Evolutionary conservation across 257 asterid species (phyloP).

Genomic region (Solanum tarijense): DNA sequence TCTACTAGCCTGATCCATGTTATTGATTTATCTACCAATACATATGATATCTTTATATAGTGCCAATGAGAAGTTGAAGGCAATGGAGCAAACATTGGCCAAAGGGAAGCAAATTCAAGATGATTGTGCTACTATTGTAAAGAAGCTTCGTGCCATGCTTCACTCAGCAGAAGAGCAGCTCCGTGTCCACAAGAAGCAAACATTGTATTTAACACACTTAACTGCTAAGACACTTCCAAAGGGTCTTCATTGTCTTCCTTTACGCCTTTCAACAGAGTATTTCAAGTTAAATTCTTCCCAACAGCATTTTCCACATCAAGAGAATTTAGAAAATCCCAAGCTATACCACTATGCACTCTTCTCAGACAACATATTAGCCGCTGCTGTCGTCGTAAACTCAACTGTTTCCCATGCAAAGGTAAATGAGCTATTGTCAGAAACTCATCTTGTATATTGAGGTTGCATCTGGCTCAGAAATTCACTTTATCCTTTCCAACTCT

Average conservation of each 20-base stretch:
- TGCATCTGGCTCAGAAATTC: neutral
- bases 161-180: slow-evolving; percentile 59
- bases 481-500: neutral
- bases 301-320: slow-evolving; percentile 48
- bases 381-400: slow-evolving; percentile 88
- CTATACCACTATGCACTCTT: slow-evolving; percentile 84
- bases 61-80: slow-evolving; percentile 58
- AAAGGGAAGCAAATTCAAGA: slow-evolving; percentile 81
- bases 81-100: slow-evolving; percentile 71
- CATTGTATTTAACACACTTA: slow-evolving; percentile 49
- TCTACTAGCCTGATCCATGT: neutral
- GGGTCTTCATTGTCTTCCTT: slow-evolving; percentile 66
- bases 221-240: slow-evolving; percentile 62
- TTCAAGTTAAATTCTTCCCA: slow-evolving; percentile 48
- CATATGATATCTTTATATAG: slow-evolving; percentile 19
- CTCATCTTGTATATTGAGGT: neutral
- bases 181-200: slow-evolving; percentile 48
- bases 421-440: neutral
- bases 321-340: slow-evolving; percentile 50
- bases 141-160: slow-evolving; percentile 64
- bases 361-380: slow-evolving; percentile 82
- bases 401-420: slow-evolving; percentile 76
- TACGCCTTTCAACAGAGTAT: slow-evolving; percentile 56
- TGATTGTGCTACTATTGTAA: slow-evolving; percentile 44
- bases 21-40: neutral